Evolutionary conservation across 2,329 filamentous ascomycete genomes (phyloP).

Genomic region (Curvularia lunata): DNA sequence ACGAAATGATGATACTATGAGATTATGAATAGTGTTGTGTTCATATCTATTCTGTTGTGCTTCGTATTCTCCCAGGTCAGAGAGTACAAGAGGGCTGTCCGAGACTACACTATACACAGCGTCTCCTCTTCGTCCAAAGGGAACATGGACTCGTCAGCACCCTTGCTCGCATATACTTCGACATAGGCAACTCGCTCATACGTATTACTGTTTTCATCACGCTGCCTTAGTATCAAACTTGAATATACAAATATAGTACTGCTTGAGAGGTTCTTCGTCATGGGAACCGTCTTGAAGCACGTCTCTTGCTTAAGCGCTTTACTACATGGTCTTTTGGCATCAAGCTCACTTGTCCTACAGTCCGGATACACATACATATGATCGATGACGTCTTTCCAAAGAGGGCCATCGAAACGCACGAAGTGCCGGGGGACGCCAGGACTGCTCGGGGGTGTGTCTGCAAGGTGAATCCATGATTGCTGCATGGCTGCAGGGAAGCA

Average conservation of each 20-base stretch:
- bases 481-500: not conserved
- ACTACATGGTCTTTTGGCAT: not conserved
- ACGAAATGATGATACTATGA: not conserved
- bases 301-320: not conserved
- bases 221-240: not conserved
- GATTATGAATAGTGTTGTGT: not conserved
- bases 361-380: not conserved
- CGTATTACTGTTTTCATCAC: not conserved
- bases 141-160: not conserved
- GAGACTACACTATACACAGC: not conserved
- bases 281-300: not conserved
- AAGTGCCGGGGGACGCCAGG: no score
- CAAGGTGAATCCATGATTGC: not conserved
- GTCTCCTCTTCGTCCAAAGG: not conserved
- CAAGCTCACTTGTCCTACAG: not conserved
- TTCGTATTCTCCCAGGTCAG: no score
- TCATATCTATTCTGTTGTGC: not conserved
- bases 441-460: not conserved
- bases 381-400: not conserved
- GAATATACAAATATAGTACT: not conserved
- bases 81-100: no score
- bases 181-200: not conserved
- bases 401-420: not conserved
- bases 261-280: not conserved
- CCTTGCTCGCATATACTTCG: rapidly evolving